These are phyloP conservation scores for Cercospora beticola DNA, from an alignment of 2,329 filamentous ascomycete species.

Conservation along the genomic window DNA sequence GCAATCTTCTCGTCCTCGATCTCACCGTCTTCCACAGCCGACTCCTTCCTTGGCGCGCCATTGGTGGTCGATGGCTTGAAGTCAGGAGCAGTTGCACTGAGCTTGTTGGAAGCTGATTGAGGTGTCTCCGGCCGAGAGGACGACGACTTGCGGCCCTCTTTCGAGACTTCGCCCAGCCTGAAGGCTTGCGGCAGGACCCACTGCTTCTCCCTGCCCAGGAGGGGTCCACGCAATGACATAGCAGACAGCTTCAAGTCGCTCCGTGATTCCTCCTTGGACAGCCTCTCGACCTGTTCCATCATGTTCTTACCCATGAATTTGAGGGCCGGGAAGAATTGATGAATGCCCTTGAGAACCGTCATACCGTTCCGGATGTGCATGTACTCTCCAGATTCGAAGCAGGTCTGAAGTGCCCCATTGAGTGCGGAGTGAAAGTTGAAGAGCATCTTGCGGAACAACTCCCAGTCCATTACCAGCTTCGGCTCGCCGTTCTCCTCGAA, in stretches of 20 bases:
- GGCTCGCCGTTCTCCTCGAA: constrained; percentile 61
- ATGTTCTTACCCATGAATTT: constrained; percentile 79
- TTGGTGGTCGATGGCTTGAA: constrained; percentile 57
- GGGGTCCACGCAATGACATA: constrained; percentile 67
- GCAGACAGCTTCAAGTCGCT: constrained; percentile 75
- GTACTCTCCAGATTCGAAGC: constrained; percentile 81
- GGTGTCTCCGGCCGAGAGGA: constrained; percentile 42
- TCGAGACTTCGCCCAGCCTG: constrained; percentile 39
- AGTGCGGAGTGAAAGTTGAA: constrained; percentile 89
- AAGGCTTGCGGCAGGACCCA: constrained; percentile 78
- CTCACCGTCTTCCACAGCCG: constrained; percentile 65
- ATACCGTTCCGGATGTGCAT: constrained; percentile 98
- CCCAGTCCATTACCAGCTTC: constrained; percentile 72
- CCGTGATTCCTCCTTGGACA: constrained; percentile 60
- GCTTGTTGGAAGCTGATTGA: constrained; percentile 46
- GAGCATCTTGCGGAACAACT: constrained; percentile 79
- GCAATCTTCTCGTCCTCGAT: constrained; percentile 61
- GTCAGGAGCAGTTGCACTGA: constrained; percentile 59
- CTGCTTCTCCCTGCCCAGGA: constrained; percentile 64
- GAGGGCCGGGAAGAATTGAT: constrained; percentile 81
- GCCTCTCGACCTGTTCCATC: constrained; percentile 63
- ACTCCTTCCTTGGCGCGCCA: constrained; percentile 37
- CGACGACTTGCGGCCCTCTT: constrained; percentile 31
- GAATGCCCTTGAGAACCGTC: constrained; percentile 76
- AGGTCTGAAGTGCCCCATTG: constrained; percentile 74